phyloP scores from a whole-genome alignment of 2,329 filamentous ascomycete genomes.

The Aspergillus luchuensis region DNA sequence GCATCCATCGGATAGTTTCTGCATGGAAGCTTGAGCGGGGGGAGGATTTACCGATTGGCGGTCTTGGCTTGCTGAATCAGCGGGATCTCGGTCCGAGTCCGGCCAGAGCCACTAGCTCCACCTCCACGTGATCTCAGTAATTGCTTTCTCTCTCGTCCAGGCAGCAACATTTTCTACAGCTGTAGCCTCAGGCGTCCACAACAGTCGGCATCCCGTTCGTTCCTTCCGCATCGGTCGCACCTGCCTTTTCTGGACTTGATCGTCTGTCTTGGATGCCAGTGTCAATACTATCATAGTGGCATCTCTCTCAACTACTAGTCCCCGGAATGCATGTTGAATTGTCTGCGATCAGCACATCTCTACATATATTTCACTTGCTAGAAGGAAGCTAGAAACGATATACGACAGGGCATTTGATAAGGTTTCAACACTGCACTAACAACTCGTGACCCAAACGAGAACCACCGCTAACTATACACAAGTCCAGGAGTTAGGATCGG shows the following conservation, averaged over 20 bases:
- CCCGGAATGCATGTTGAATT: too few species aligned
- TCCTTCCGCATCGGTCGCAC: not conserved
- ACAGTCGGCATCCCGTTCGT: not conserved
- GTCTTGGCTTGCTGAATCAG: not conserved
- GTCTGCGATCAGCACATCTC: too few species aligned
- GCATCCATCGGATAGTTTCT: not conserved
- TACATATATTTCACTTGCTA: too few species aligned
- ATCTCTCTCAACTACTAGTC: too few species aligned
- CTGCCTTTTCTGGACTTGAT: not conserved
- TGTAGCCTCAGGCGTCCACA: not conserved
- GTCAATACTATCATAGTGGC: too few species aligned
- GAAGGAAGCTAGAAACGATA: too few species aligned
- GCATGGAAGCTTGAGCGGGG: not conserved
- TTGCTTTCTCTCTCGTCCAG: not conserved
- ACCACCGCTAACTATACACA: constrained; percentile 26
- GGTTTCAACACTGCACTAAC: too few species aligned
- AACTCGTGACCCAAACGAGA: too few species aligned
- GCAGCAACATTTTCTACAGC: not conserved
- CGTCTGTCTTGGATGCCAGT: too few species aligned
- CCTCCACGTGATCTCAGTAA: not conserved
- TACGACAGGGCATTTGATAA: too few species aligned
- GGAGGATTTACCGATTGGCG: not conserved
- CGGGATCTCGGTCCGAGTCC: not conserved
- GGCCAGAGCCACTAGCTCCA: not conserved
- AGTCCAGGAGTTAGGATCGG: constrained; percentile 38